Conservation (phyloP, 257 asterid genomes). For the Plantago ovata region DNA sequence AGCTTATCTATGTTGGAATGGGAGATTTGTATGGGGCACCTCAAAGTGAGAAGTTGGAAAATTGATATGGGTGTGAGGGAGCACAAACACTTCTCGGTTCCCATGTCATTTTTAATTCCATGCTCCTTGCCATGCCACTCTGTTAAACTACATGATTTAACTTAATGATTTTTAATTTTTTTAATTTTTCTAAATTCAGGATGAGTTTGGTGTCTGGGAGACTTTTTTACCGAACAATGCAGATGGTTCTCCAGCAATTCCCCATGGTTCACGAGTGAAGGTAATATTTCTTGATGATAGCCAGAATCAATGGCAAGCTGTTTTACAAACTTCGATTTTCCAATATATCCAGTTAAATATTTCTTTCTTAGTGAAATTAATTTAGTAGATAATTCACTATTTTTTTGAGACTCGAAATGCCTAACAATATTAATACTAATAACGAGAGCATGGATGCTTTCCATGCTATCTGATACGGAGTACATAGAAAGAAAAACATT, state of each 20-base stretch:
- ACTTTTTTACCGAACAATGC: constrained; percentile 87
- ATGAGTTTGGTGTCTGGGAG: constrained; percentile 98
- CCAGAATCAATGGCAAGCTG: constrained; percentile 1
- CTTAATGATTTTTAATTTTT: background rate
- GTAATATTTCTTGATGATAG: constrained; percentile 33
- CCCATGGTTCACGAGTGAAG: constrained; percentile 97
- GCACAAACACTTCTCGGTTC: too few species aligned
- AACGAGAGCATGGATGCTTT: constrained; percentile 7
- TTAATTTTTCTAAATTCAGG: constrained; percentile 44
- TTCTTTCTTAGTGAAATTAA: background rate
- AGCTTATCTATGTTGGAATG: too few species aligned
- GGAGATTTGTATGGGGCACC: too few species aligned
- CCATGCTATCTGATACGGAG: constrained; percentile 9
- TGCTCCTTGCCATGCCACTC: constrained; percentile 2
- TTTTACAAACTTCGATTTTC: background rate
- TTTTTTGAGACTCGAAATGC: background rate
- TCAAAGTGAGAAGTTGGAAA: too few species aligned
- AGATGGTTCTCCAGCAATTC: constrained; percentile 92
- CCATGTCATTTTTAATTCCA: too few species aligned
- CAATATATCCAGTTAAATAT: background rate
- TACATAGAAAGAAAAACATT: constrained; percentile 5
- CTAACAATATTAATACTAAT: too few species aligned
- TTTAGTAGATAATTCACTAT: background rate
- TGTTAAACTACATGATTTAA: constrained; percentile 11
- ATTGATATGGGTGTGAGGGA: too few species aligned